Evolutionary conservation across 805 yeast species (phyloP), one percentile per base, ranked within the genome.

Genomic region (Teunomyces pallodes): DNA sequence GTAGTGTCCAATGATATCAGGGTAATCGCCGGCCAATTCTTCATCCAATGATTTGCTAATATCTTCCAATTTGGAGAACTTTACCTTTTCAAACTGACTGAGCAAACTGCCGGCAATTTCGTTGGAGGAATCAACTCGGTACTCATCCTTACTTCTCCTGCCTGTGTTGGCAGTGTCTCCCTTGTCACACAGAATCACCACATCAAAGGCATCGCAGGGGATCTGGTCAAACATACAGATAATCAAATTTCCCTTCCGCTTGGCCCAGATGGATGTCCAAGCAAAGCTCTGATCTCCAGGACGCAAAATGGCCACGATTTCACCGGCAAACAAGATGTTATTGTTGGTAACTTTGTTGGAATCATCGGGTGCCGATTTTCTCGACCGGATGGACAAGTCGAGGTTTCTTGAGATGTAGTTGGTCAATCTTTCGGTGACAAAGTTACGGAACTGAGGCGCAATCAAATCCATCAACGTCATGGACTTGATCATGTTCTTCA

Each of bases 251-350:
- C 84, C 84, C 54, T 84, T 82, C 49, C 82, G 73, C 58, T 90
- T 90, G 0, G 94, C 96, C 97, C 97, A 92, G 47, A 91, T 66
- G 0, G 96, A 87, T 9, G 96, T 90, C 87, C 96, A 84, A 0
- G 91, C 87, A 49, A 79, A 70, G 27, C 77, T 77, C 42, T 77
- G 77, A 42, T 70, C 75, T 13, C 87, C 86, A 10, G 84, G 82
- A 55, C 89, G 77, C 36, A 80, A 73, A 42, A 90, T 86, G 8
- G 95, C 96, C 9, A 90, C 82, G 42, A 90, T 82, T 57, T 88
- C 94, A 49, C 97, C 97, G 1, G 90, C 80, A 60, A 87, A 87
- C 0, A 85, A 80, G 44, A 84, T 76, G 49, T 79, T 79, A 38
- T 61, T 61, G 43, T 52, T 52, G n/a, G 51, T 55, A 24, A 53